Conservation (phyloP, 345 rosid species). For the Salix caprea region DNA sequence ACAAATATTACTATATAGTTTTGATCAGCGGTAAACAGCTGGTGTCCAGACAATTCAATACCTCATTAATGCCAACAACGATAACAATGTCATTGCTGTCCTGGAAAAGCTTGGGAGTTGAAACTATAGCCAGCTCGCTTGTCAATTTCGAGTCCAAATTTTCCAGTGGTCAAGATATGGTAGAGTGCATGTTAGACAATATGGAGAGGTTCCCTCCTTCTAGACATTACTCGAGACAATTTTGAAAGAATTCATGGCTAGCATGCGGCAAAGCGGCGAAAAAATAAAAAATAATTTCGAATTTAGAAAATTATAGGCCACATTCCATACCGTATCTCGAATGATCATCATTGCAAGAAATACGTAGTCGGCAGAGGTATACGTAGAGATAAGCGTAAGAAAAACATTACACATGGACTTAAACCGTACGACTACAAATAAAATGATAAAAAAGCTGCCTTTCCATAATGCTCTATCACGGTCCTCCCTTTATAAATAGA, state of each 20-base stretch:
- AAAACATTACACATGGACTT: neutral
- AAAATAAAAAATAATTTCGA: neutral
- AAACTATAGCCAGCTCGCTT: neutral
- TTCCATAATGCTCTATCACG: slow-evolving; percentile 4
- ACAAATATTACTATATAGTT: neutral
- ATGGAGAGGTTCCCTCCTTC: neutral
- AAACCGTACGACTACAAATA: neutral
- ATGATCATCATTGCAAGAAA: neutral
- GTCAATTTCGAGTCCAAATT: neutral
- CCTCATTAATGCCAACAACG: neutral
- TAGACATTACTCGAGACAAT: neutral
- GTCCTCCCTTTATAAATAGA: slow-evolving; percentile 32
- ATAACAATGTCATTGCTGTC: neutral
- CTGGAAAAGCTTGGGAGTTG: neutral
- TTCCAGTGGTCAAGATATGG: neutral
- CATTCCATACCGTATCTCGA: neutral
- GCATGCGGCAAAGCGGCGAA: neutral
- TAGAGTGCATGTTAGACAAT: neutral
- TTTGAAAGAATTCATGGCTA: neutral
- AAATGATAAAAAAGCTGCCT: slow-evolving; percentile 6
- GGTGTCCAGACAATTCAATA: neutral
- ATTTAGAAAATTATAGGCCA: neutral
- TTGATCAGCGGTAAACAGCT: neutral
- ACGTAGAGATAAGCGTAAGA: neutral
- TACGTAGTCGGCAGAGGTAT: neutral